phyloP scores from a whole-genome alignment of 805 yeast species.

The Kazachstania martiniae region DNA sequence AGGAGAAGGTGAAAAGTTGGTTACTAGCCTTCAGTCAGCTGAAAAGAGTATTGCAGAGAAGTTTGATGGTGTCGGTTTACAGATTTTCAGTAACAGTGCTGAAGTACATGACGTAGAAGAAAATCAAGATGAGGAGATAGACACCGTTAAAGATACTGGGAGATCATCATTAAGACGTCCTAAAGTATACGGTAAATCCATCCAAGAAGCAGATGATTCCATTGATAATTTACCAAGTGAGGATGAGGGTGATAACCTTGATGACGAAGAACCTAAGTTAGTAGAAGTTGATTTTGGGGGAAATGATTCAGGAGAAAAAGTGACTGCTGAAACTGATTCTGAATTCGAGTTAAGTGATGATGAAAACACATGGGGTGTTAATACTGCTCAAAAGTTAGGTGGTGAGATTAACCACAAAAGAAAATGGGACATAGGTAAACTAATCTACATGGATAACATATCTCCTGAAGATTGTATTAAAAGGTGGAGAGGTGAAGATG shows the following conservation, averaged over 20 bases:
- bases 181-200: slow-evolving; percentile 43
- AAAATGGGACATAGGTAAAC: slow-evolving; percentile 70
- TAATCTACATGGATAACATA: slow-evolving; percentile 69
- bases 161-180: slow-evolving; percentile 56
- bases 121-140: slow-evolving; percentile 29
- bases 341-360: slow-evolving; percentile 35
- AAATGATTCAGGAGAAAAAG: slow-evolving; percentile 27
- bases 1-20: slow-evolving; percentile 82
- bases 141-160: slow-evolving; percentile 46
- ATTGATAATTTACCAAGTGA: slow-evolving; percentile 36
- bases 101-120: slow-evolving; percentile 36
- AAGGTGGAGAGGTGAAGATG: slow-evolving; percentile 56
- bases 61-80: slow-evolving; percentile 58
- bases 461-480: slow-evolving; percentile 61
- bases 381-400: slow-evolving; percentile 51
- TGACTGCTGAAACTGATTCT: slow-evolving; percentile 43
- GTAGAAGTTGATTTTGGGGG: slow-evolving; percentile 39
- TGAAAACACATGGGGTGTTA: slow-evolving; percentile 27
- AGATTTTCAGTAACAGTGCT: slow-evolving; percentile 56
- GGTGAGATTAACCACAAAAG: slow-evolving; percentile 37
- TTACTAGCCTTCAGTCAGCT: slow-evolving; percentile 69
- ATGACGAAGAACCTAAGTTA: slow-evolving; percentile 33
- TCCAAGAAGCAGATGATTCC: slow-evolving; percentile 36
- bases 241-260: slow-evolving; percentile 35
- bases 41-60: slow-evolving; percentile 48